phyloP scores from a whole-genome alignment of 2,329 filamentous ascomycete species.

The Purpureocillium takamizusanense region DNA sequence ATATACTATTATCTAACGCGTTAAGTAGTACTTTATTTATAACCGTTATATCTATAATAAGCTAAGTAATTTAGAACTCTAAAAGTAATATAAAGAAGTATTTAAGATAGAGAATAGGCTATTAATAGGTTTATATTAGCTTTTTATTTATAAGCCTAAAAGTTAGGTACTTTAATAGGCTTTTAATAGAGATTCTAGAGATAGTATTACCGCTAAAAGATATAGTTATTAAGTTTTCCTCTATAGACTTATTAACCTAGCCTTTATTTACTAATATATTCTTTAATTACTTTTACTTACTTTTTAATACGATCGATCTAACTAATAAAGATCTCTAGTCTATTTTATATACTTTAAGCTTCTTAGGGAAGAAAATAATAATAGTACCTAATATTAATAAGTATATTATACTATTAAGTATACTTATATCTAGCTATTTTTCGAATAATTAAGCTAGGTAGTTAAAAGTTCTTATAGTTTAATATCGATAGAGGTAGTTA shows the following conservation, averaged over 20 bases:
- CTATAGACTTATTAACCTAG: no score
- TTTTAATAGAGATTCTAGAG: slow-evolving; percentile 4
- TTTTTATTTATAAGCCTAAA: slow-evolving; percentile 4
- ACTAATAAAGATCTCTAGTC: no score
- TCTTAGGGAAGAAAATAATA: no score
- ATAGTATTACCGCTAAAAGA: slow-evolving; percentile 4
- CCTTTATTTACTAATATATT: no score
- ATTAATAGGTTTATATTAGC: background rate
- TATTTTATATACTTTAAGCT: no score
- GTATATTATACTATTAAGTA: no score
- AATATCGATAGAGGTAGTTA: background rate
- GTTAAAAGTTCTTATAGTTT: background rate
- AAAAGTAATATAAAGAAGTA: slow-evolving; percentile 1
- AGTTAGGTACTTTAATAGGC: slow-evolving; percentile 4
- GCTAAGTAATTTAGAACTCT: slow-evolving; percentile 2
- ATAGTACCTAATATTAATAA: no score
- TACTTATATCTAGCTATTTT: no score
- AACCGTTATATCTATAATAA: slow-evolving; percentile 2
- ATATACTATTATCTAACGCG: background rate
- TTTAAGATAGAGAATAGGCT: background rate
- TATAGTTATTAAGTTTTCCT: slow-evolving; percentile 3
- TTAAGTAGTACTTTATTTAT: slow-evolving; percentile 1
- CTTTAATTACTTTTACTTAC: no score
- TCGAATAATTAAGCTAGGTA: no score
- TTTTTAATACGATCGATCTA: no score